Base-by-base conservation (phyloP, 495 filamentous ascomycete genomes). In the Astrothelium macrocarpum region DNA sequence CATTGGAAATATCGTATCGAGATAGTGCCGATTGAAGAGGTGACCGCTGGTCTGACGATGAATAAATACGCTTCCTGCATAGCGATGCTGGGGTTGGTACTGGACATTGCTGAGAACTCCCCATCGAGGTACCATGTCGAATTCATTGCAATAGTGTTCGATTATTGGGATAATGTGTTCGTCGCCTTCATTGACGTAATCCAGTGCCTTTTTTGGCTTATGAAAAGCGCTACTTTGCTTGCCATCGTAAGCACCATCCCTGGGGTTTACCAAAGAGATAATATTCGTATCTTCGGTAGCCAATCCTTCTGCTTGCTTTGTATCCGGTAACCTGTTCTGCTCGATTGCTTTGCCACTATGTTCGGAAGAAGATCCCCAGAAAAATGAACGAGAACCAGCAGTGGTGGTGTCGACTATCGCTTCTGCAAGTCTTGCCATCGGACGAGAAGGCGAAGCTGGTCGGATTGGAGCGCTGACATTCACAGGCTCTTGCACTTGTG, bases 81-180 rank as follows among this genome's bases (percentile, higher is more conserved):
- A 64, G 49, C 45, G 31, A 16, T 32, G 32, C 20, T 43, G 43
- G 25, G 43, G 31, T 10, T 43, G 26, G 16, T 23, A 16, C 2
- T 25, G 62, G 46, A 59, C 36, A 23, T 64, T 43, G 28, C 60
- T 58, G 36, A 64, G 45, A 10, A 64, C 62, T 4, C 62, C 62
- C 62, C 62, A 64, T 20, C 62, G 62, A 32, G 62, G 62, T 25
- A 64, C 62, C 28, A 64, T 32, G 62, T 64, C 62, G 26, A 36
- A 39, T 16, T 53, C 49, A 23, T 64, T 64, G 62, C 36, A 43
- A 32, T 64, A 64, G 23, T 64, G 62, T 32, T 64, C 62, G 62
- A 64, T 62, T 14, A 60, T 29, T n/a, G 59, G 59, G n/a, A 60
- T 60, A 29, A 56, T 56, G 20, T 58, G 34, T n/a, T 32, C 32